These are phyloP conservation scores for Limonium bicolor DNA, from an alignment of 148 eudicot species.

Conservation along the genomic window DNA sequence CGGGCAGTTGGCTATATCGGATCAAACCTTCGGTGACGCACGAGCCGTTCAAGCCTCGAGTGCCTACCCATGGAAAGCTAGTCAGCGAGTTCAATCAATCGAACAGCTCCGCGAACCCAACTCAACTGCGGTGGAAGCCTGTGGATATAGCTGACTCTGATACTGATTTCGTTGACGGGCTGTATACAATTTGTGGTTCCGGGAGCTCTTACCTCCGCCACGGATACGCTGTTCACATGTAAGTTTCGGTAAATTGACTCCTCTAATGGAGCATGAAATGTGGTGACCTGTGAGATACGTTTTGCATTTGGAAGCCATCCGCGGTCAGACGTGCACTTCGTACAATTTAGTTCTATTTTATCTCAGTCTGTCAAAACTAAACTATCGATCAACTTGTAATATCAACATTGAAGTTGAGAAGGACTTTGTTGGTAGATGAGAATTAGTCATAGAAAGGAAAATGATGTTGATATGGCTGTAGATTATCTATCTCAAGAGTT, in stretches of 20 bases:
- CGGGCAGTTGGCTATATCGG: conserved; percentile 88
- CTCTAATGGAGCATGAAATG: neutral
- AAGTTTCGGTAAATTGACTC: conserved; percentile 32
- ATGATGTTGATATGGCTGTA: no score
- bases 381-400: no score
- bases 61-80: conserved; percentile 54
- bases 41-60: conserved; percentile 76
- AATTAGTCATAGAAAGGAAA: no score
- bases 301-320: neutral
- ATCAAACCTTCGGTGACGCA: conserved; percentile 96
- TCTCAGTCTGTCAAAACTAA: no score
- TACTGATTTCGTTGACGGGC: conserved; percentile 75
- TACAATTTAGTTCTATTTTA: no score
- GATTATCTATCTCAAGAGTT: no score
- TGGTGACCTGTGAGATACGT: neutral
- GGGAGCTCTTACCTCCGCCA: conserved; percentile 93
- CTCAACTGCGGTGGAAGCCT: conserved; percentile 93
- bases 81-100: conserved; percentile 66
- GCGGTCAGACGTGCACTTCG: no score
- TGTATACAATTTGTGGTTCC: conserved; percentile 80
- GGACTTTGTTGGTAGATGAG: no score
- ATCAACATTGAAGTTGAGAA: no score
- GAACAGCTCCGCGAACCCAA: conserved; percentile 81
- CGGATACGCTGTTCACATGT: conserved; percentile 97
- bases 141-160: conserved; percentile 46